Evolutionary conservation across 495 filamentous ascomycete genomes (phyloP).

Genomic region (Penicillium roqueforti): DNA sequence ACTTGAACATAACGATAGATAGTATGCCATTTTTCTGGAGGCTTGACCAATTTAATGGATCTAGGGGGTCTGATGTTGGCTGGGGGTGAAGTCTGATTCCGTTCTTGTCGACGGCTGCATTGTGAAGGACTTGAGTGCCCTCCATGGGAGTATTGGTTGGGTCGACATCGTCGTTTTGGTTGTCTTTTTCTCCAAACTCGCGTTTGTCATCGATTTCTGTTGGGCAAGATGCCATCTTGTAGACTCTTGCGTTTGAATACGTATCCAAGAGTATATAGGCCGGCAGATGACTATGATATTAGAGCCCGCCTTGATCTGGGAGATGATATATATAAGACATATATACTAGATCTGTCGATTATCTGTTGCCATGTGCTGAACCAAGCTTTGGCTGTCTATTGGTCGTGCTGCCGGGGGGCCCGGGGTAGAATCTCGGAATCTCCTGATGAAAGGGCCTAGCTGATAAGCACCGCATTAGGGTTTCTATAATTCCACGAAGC

Average conservation of each 20-base stretch:
- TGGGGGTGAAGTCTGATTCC: slow-evolving; percentile 45
- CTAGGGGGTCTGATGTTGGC: slow-evolving; percentile 50
- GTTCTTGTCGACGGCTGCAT: slow-evolving; percentile 20
- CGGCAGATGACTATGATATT: background rate
- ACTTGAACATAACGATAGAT: slow-evolving; percentile 57
- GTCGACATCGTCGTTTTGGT: background rate
- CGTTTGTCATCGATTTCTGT: background rate
- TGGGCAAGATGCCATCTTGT: background rate
- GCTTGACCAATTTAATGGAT: slow-evolving; percentile 56
- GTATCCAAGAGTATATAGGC: background rate
- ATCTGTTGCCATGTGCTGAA: background rate
- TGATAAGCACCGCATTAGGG: background rate
- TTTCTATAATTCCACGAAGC: background rate
- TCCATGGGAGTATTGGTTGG: background rate
- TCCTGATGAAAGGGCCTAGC: background rate
- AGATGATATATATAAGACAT: background rate
- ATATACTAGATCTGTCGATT: background rate
- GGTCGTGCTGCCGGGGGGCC: background rate
- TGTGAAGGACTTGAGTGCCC: slow-evolving; percentile 10
- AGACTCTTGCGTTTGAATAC: background rate
- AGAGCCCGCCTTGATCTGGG: background rate
- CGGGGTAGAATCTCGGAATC: too few relatives aligned
- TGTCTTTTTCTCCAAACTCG: background rate
- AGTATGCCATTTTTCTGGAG: slow-evolving; percentile 50
- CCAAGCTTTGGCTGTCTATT: background rate